phyloP scores from a whole-genome alignment of 352 stramenopile species.

The Phytophthora ramorum region DNA sequence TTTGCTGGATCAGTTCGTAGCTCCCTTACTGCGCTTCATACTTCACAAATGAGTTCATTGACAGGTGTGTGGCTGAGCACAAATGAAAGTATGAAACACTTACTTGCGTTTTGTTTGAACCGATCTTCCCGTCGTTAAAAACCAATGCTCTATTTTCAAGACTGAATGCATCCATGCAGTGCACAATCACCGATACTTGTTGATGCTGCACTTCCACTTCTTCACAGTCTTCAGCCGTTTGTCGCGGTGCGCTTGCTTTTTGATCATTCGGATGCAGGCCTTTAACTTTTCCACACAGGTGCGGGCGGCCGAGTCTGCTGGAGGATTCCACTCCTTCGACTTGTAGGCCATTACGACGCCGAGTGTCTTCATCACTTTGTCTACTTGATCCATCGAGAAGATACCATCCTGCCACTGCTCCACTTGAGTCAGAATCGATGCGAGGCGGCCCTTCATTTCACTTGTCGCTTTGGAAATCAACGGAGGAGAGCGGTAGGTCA shows the following conservation, averaged over 20 bases:
- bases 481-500: too few species aligned
- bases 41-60: neutral
- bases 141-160: conserved; percentile 14
- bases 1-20: conserved; percentile 30
- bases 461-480: conserved; percentile 5
- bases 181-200: conserved; percentile 5
- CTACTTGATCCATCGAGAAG: conserved; percentile 40
- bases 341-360: conserved; percentile 16
- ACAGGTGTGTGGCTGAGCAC: neutral
- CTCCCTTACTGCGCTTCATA: conserved; percentile 15
- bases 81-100: conserved; percentile 1
- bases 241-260: conserved; percentile 16
- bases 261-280: conserved; percentile 27
- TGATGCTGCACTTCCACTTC: conserved; percentile 10
- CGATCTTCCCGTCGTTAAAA: neutral
- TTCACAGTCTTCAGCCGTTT: conserved; percentile 30
- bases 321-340: conserved; percentile 23
- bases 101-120: neutral
- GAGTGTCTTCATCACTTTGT: conserved; percentile 26
- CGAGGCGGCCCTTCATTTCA: conserved; percentile 1
- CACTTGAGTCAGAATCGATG: conserved; percentile 12
- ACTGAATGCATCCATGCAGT: neutral
- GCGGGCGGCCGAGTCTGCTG: conserved; percentile 5
- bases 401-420: conserved; percentile 35
- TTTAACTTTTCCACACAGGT: conserved; percentile 28